Evolutionary conservation across 495 filamentous ascomycete genomes (phyloP), one percentile per base, ranked within the genome.

Genomic region (Astrothelium macrocarpum): DNA sequence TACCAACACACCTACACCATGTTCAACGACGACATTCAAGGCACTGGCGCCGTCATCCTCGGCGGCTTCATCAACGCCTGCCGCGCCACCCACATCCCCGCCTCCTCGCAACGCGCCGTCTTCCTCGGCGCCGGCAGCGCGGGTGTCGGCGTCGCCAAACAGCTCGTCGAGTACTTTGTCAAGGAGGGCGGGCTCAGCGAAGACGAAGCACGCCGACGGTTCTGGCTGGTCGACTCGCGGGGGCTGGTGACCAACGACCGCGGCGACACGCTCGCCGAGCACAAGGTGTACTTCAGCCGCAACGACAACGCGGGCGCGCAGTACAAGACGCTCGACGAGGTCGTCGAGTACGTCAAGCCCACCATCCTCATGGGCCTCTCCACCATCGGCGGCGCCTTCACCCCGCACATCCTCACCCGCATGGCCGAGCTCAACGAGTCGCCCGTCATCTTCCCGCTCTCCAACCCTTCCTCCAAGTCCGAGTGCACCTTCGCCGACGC

Each of bases 1-100:
- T 97, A 97, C 74, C 87, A 87, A 56, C 82, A 89, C 68, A 83
- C 80, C 60, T 91, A 95, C 78, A 95, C 91, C 73, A 93, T 89
- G 79, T 98, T 98, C 84, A 98, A 98, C 71, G 94, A 98, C 71
- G 94, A 98, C 71, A 93, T 98, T 72, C 94, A 97, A 81, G 94
- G 94, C 70, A 98, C 94, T 69, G 94, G 94, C 65, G 91, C 94
- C 66, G 94, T 98, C 66, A 90, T 97, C 64, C 82, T 97, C 45
- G 91, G 84, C 43, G 94, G 94, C 79, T 90, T 97, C 69, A 96
- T 97, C 74, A 93, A 89, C 71, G 94, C 91, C 46, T 90, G 97
- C 53, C 93, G 90, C 75, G 84, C 86, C n/a, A 90, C 90, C 23
- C 87, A 86, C 34, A 82, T 95, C 42, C 90, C 91, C 39, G 81